Conservation (phyloP, 2,329 filamentous ascomycete species). For the Juglanconis oblonga region DNA sequence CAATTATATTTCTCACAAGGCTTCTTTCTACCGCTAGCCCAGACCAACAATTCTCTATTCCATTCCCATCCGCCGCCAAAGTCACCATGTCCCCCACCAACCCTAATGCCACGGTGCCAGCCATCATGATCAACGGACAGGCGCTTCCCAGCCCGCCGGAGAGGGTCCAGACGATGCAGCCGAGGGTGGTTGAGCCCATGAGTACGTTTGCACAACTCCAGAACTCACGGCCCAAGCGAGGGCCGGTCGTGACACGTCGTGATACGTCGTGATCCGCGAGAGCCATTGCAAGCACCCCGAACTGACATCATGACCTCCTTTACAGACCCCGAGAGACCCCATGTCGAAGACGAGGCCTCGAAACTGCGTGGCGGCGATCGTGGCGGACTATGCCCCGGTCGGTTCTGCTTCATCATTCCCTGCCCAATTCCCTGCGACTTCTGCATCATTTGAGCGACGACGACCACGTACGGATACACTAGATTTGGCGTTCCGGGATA, state of each 20-base stretch:
- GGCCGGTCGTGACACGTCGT: too few relatives aligned
- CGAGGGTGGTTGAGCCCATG: slow-evolving; percentile 11
- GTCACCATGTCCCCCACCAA: slow-evolving; percentile 14
- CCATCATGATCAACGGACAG: slow-evolving; percentile 15
- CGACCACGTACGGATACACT: background rate
- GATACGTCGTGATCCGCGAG: background rate
- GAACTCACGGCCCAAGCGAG: too few relatives aligned
- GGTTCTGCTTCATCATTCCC: slow-evolving; percentile 38
- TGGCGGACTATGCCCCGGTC: slow-evolving; percentile 30
- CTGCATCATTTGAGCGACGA: slow-evolving; percentile 29
- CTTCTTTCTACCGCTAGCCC: too few relatives aligned
- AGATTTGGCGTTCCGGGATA: slow-evolving; percentile 1
- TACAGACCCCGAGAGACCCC: slow-evolving; percentile 27
- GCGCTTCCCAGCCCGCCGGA: slow-evolving; percentile 4
- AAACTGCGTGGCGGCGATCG: slow-evolving; percentile 27
- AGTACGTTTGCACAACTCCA: background rate
- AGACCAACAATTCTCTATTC: too few relatives aligned
- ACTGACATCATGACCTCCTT: background rate
- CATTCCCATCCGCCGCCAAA: background rate
- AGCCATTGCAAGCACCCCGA: background rate
- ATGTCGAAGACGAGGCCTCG: slow-evolving; percentile 22
- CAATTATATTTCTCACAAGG: too few relatives aligned
- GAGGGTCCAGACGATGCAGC: slow-evolving; percentile 7
- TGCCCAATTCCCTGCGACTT: slow-evolving; percentile 37
- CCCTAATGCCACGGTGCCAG: background rate